These are phyloP conservation scores for Hyaloperonospora arabidopsidis DNA, from an alignment of 352 stramenopile species.

Conservation along the genomic window DNA sequence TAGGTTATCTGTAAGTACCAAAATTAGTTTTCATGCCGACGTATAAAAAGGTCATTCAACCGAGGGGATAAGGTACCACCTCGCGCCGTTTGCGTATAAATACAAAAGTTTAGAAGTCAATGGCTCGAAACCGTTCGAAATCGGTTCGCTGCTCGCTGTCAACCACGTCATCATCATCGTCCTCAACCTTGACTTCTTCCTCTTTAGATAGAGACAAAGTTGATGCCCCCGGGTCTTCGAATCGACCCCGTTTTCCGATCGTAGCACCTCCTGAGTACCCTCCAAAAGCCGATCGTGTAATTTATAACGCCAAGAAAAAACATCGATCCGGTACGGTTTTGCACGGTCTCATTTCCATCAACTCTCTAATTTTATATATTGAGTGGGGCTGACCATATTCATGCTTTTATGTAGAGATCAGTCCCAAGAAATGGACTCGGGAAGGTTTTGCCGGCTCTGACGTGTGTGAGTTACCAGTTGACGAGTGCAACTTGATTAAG, in stretches of 20 bases:
- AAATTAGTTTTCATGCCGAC: neutral
- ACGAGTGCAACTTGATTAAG: slow-evolving; percentile 56
- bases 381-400: neutral
- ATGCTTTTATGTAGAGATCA: slow-evolving; percentile 42
- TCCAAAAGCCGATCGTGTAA: slow-evolving; percentile 37
- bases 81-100: slow-evolving; percentile 20
- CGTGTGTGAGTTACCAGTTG: slow-evolving; percentile 69
- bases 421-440: slow-evolving; percentile 50
- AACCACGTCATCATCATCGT: slow-evolving; percentile 36
- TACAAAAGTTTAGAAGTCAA: slow-evolving; percentile 13
- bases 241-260: slow-evolving; percentile 37
- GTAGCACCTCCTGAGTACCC: slow-evolving; percentile 42
- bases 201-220: slow-evolving; percentile 32
- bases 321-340: slow-evolving; percentile 51
- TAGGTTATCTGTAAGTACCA: neutral
- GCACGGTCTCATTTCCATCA: neutral
- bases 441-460: slow-evolving; percentile 77
- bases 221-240: neutral
- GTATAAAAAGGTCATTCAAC: neutral
- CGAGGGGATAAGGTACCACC: slow-evolving; percentile 3
- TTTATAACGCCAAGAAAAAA: slow-evolving; percentile 58
- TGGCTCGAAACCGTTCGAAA: slow-evolving; percentile 26
- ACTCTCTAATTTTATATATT: neutral
- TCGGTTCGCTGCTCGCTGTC: slow-evolving; percentile 38
- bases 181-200: slow-evolving; percentile 33